These are phyloP conservation scores for Carex pumila DNA, from an alignment of 176 grass and related monocot species.

Conservation along the genomic window DNA sequence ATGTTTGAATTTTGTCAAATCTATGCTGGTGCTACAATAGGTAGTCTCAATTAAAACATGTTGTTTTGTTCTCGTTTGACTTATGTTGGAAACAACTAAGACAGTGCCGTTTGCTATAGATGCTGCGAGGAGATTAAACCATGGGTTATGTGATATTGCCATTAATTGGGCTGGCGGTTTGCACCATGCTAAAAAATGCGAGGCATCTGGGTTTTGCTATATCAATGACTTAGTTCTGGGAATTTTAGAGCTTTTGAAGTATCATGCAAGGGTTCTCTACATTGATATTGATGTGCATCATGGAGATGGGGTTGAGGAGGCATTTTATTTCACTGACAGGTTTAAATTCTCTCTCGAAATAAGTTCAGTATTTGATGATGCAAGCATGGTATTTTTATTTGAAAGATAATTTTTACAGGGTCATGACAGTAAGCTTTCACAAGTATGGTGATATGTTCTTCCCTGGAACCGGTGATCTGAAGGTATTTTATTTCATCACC, in stretches of 20 bases:
- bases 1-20: slow-evolving; percentile 99
- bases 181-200: slow-evolving; percentile 92
- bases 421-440: slow-evolving; percentile 99
- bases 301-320: slow-evolving; percentile 97
- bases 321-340: slow-evolving; percentile 99
- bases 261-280: slow-evolving; percentile 94
- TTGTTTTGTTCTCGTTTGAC: slow-evolving; percentile 4
- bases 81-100: slow-evolving; percentile 18
- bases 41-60: slow-evolving; percentile 32
- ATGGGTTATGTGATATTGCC: slow-evolving; percentile 80
- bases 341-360: slow-evolving; percentile 14
- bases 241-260: slow-evolving; percentile 93
- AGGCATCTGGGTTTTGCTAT: slow-evolving; percentile 95
- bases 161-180: slow-evolving; percentile 98
- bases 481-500: slow-evolving; percentile 36
- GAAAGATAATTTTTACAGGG: slow-evolving; percentile 40
- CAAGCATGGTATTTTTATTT: not conserved
- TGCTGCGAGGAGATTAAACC: slow-evolving; percentile 83
- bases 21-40: slow-evolving; percentile 96
- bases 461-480: slow-evolving; percentile 91
- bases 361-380: not conserved
- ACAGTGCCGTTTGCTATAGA: slow-evolving; percentile 45
- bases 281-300: slow-evolving; percentile 99
- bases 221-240: slow-evolving; percentile 98
- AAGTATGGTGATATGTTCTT: slow-evolving; percentile 96